Evolutionary conservation across 75 land plant species (phyloP), one percentile per base, ranked within the genome.

Genomic region (Sequoia sempervirens): DNA sequence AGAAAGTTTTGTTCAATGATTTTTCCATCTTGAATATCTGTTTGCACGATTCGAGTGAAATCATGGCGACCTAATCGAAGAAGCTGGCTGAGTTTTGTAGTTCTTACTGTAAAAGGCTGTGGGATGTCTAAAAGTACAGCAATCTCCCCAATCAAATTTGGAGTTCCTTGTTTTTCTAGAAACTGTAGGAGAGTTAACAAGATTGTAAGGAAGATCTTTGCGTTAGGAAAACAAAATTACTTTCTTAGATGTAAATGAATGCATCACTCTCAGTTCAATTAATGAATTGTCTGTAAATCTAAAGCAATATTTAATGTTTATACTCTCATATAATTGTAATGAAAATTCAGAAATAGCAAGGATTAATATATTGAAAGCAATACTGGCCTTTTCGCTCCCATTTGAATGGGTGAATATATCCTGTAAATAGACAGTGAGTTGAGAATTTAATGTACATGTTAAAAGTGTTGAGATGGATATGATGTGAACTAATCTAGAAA

Each of bases 51-150:
- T 82, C 89, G 85, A 58, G 82, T 85, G 58, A 94, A 90, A 66
- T 84, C 88, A 26, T 86, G 84, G 86, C 90, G 92, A 85, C 90
- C 86, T 4, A 94, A 84, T 37, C 93, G 83, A 43, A 94, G 80
- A 72, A 92, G 86, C 75, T 91, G 91, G 36, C 88, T 86, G 15
- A 93, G 90, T 61, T 86, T 88, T 64, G 70, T 88, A 36, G 86
- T 91, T 81, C 95, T 83, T 46, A 89, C 90, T 85, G 89, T 93
- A 72, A 91, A 93, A 52, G 95, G 95, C 81, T 93, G 93, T 56
- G 95, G 95, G 66, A 90, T 89, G 75, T 91, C 85, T 79, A 91
- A 88, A 53, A 93, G 78, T 11, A 90, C 95, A 20, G 87, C 95
- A 84, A 91, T 87, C 80, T 93, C 95, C 50, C 95, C 95, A 74